Conservation (phyloP, 2,329 filamentous ascomycete species). For the Penicillium sp. region DNA sequence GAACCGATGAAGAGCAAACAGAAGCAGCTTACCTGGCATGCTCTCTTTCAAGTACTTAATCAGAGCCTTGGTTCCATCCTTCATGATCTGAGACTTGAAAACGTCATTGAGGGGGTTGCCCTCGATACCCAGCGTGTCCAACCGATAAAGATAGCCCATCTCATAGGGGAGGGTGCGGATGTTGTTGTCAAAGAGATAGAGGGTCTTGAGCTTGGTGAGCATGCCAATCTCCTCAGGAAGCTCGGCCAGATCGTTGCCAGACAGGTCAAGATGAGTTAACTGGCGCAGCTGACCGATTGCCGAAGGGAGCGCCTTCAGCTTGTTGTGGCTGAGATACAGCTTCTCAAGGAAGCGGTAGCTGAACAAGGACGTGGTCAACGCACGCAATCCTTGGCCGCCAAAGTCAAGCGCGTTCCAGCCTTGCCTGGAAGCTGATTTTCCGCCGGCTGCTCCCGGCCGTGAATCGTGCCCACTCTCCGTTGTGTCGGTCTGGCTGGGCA, state of each 20-base stretch:
- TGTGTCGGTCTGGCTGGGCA: slow-evolving; percentile 50
- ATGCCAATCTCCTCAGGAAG: slow-evolving; percentile 92
- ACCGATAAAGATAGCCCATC: slow-evolving; percentile 79
- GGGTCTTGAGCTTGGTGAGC: slow-evolving; percentile 84
- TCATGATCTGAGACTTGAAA: slow-evolving; percentile 76
- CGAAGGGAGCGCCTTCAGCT: slow-evolving; percentile 73
- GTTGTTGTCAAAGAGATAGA: slow-evolving; percentile 87
- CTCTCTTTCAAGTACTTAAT: slow-evolving; percentile 80
- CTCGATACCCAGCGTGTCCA: slow-evolving; percentile 87
- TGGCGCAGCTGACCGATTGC: slow-evolving; percentile 79
- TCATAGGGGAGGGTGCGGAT: slow-evolving; percentile 79
- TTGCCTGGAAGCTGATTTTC: slow-evolving; percentile 59
- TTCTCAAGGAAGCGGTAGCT: slow-evolving; percentile 85
- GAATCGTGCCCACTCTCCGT: slow-evolving; percentile 53
- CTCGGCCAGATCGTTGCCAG: slow-evolving; percentile 77
- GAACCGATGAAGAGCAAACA: not conserved
- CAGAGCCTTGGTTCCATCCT: slow-evolving; percentile 80
- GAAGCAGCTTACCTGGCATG: slow-evolving; percentile 67
- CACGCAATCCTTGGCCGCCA: slow-evolving; percentile 89
- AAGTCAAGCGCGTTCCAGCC: slow-evolving; percentile 93
- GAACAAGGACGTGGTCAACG: slow-evolving; percentile 76
- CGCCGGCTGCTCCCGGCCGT: slow-evolving; percentile 63
- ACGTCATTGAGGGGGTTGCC: slow-evolving; percentile 80
- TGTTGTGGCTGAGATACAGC: slow-evolving; percentile 91
- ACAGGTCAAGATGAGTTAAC: slow-evolving; percentile 79